phyloP scores from a whole-genome alignment of 306 rosid genomes.

The Inga oerstediana region DNA sequence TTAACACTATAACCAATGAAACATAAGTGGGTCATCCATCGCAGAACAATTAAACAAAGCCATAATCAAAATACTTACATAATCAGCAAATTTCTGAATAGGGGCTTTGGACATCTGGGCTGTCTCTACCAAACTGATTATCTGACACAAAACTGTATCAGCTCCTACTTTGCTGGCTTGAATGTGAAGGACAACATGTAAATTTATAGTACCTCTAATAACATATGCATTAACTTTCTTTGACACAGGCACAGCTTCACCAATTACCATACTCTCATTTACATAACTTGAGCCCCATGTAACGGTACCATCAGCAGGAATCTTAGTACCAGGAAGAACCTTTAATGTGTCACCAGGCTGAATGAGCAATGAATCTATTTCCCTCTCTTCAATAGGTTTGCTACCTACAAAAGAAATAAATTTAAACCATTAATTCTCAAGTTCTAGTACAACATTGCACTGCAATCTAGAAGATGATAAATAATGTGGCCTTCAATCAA shows the following conservation, averaged over 20 bases:
- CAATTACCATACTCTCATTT: constrained; percentile 97
- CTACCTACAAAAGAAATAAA: constrained; percentile 56
- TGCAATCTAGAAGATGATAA: constrained; percentile 3
- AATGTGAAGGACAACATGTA: constrained; percentile 82
- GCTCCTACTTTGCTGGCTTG: constrained; percentile 89
- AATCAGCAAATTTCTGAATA: constrained; percentile 98
- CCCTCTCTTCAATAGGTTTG: constrained; percentile 70
- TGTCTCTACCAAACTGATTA: constrained; percentile 93
- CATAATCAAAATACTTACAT: constrained; percentile 63
- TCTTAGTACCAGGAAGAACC: constrained; percentile 91
- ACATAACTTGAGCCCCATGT: constrained; percentile 92
- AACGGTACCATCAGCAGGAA: constrained; percentile 89
- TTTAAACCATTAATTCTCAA: constrained; percentile 23
- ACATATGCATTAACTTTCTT: constrained; percentile 75
- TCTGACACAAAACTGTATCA: constrained; percentile 93
- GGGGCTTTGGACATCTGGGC: constrained; percentile 99
- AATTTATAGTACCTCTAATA: constrained; percentile 93
- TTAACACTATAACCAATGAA: not conserved
- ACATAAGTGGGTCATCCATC: constrained; percentile 1
- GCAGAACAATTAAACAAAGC: constrained; percentile 25
- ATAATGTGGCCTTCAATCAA: constrained; percentile 18
- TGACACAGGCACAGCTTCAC: constrained; percentile 79
- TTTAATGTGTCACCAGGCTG: constrained; percentile 85
- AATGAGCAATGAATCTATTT: constrained; percentile 86
- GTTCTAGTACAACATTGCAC: not conserved